Conservation (phyloP, 345 rosid species). For the Citrus maxima region DNA sequence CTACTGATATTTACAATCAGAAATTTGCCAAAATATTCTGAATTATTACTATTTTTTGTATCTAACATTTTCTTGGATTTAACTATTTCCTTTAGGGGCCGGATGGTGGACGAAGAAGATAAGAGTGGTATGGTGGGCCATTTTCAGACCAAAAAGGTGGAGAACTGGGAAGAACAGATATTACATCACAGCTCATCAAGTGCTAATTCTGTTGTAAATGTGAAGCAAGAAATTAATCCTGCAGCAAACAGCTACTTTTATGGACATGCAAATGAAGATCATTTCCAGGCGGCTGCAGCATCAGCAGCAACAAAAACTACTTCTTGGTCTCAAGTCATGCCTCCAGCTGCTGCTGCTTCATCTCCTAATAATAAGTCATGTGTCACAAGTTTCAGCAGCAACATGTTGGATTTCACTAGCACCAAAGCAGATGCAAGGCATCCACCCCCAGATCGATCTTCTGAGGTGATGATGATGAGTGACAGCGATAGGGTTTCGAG, state of each 20-base stretch:
- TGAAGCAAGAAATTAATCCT: constrained; percentile 63
- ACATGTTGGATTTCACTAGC: constrained; percentile 70
- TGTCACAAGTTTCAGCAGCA: constrained; percentile 54
- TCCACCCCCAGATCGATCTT: constrained; percentile 64
- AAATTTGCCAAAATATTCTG: too few relatives aligned
- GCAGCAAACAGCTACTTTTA: constrained; percentile 36
- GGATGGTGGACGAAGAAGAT: constrained; percentile 65
- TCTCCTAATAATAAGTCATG: constrained; percentile 53
- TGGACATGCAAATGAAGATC: constrained; percentile 42
- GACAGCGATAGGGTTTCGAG: neutral
- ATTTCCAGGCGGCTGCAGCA: constrained; percentile 16
- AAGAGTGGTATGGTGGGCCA: constrained; percentile 39
- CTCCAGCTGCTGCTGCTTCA: constrained; percentile 30
- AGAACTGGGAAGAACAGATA: constrained; percentile 67
- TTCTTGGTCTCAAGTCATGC: constrained; percentile 45
- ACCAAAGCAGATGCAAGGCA: constrained; percentile 54
- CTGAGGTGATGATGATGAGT: constrained; percentile 40
- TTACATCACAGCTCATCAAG: constrained; percentile 45
- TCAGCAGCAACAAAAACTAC: constrained; percentile 19
- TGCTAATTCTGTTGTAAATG: constrained; percentile 28
- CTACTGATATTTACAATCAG: too few relatives aligned
- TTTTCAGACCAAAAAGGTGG: constrained; percentile 54
- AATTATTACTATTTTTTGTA: too few relatives aligned
- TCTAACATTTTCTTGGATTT: neutral
- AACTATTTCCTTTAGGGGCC: constrained; percentile 41